These are phyloP conservation scores for Cutaneotrichosporon cavernicola DNA, from an alignment of 1,284 basidiomycete genomes.

Conservation along the genomic window DNA sequence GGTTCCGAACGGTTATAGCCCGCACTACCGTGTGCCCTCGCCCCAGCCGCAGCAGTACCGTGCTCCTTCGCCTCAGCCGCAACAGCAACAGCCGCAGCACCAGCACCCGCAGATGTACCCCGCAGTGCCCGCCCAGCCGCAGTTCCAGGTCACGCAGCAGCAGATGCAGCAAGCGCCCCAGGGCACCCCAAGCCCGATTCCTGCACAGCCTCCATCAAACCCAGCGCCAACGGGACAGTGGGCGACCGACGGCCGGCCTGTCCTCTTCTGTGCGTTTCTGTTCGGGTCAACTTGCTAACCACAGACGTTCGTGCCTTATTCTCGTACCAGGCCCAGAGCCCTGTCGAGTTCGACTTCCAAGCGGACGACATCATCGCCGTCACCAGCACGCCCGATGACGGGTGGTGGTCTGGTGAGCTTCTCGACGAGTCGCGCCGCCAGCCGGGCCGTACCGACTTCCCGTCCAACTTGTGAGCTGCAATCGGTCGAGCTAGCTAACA, in stretches of 20 bases:
- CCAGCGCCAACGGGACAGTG: constrained; percentile 52
- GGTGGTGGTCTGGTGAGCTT: constrained; percentile 79
- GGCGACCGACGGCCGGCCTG: constrained; percentile 48
- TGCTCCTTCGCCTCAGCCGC: constrained; percentile 7
- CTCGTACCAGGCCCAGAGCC: constrained; percentile 75
- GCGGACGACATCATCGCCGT: constrained; percentile 89
- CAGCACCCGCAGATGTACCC: constrained; percentile 21
- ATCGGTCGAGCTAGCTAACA: neutral
- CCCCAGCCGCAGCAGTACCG: constrained; percentile 14
- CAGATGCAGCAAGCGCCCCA: constrained; percentile 25
- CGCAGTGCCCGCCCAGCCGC: constrained; percentile 10
- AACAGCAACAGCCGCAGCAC: constrained; percentile 26
- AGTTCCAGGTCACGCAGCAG: constrained; percentile 20
- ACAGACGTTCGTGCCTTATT: constrained; percentile 79
- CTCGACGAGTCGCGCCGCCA: constrained; percentile 78
- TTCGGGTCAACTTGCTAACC: constrained; percentile 1
- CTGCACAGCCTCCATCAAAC: constrained; percentile 41
- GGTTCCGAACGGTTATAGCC: constrained; percentile 24
- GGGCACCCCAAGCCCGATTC: constrained; percentile 41
- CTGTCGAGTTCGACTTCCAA: constrained; percentile 73
- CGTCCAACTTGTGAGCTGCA: constrained; percentile 69
- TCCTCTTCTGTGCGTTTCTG: constrained; percentile 50
- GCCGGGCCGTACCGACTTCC: constrained; percentile 80
- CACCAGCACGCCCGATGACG: constrained; percentile 84
- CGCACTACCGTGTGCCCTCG: constrained; percentile 12